Evolutionary conservation across 441 rosid genomes (phyloP).

Genomic region (Erodium chrysanthum): DNA sequence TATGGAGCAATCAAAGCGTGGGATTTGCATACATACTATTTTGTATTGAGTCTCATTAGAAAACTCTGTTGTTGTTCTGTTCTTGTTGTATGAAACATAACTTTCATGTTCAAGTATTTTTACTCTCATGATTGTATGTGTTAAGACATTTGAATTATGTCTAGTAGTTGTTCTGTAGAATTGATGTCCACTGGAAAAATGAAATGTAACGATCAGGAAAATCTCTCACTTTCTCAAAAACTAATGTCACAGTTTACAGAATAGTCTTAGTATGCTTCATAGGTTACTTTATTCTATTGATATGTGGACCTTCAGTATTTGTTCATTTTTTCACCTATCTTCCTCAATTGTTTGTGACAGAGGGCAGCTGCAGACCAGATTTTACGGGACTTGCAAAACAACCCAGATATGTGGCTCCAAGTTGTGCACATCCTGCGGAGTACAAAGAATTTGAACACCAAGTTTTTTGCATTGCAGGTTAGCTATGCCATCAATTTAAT

Average conservation of each 20-base stretch:
- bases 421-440: slow-evolving; percentile 86
- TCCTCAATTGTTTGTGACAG: slow-evolving; percentile 29
- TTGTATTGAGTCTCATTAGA: too few species aligned
- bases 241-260: not conserved
- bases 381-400: slow-evolving; percentile 89
- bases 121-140: not conserved
- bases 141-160: not conserved
- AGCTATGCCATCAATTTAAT: slow-evolving; percentile 12
- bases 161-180: not conserved
- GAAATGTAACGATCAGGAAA: not conserved
- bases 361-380: slow-evolving; percentile 93
- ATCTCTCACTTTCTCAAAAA: not conserved
- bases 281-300: not conserved
- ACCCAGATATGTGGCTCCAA: slow-evolving; percentile 98
- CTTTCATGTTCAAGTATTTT: too few species aligned
- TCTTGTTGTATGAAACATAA: too few species aligned
- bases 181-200: not conserved
- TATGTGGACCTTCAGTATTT: not conserved
- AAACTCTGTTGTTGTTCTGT: too few species aligned
- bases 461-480: slow-evolving; percentile 96
- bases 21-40: not conserved
- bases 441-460: slow-evolving; percentile 80
- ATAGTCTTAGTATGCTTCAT: not conserved
- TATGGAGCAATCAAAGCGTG: not conserved
- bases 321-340: slow-evolving; percentile 1